Evolutionary conservation across 352 stramenopile species (phyloP).

Genomic region (Phytophthora pistaciae): DNA sequence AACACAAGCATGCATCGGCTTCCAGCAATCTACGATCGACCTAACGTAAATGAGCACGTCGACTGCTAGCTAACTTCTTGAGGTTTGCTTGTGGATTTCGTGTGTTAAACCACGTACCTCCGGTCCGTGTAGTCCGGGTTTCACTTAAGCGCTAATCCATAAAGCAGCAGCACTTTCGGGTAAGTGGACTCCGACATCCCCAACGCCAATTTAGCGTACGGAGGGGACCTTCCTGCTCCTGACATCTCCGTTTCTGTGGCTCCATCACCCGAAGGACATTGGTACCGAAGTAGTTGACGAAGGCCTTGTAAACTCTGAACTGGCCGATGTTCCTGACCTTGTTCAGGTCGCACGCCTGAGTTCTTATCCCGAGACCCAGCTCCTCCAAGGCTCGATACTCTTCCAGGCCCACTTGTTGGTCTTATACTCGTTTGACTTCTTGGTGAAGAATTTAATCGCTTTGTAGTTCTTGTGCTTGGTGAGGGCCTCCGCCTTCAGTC

Average conservation of each 20-base stretch:
- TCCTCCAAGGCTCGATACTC: neutral
- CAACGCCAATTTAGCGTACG: neutral
- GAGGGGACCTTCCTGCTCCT: neutral
- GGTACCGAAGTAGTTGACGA: neutral
- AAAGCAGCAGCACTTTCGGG: neutral
- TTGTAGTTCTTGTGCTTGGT: constrained; percentile 3
- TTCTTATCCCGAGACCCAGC: neutral
- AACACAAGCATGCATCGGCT: too few relatives aligned
- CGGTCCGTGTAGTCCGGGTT: too few relatives aligned
- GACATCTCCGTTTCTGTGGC: too few relatives aligned
- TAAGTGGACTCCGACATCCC: neutral
- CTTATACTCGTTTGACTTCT: neutral
- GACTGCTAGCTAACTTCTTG: too few relatives aligned
- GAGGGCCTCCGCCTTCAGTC: neutral
- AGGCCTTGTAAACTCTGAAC: neutral
- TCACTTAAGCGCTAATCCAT: neutral
- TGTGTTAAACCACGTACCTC: too few relatives aligned
- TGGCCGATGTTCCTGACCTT: neutral
- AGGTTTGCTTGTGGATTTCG: too few relatives aligned
- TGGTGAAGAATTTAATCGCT: neutral
- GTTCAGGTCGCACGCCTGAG: neutral
- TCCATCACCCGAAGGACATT: neutral
- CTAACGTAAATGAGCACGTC: too few relatives aligned
- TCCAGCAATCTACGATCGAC: too few relatives aligned
- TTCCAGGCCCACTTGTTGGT: neutral